Evolutionary conservation across 1,284 basidiomycete genomes (phyloP).

Genomic region (Puccinia brachypodii): DNA sequence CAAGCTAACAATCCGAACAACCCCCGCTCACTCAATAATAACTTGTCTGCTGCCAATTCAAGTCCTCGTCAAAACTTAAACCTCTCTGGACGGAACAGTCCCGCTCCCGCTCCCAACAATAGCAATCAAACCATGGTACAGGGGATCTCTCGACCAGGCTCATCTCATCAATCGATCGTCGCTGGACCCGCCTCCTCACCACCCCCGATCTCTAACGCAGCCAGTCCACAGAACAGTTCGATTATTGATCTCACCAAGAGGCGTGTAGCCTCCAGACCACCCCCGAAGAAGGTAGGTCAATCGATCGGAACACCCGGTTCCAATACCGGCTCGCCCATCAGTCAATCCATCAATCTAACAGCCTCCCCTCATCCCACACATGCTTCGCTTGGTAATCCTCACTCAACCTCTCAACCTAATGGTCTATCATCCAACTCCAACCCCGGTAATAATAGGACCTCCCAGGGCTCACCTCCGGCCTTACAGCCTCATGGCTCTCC

Average conservation of each 20-base stretch:
- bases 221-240: slow-evolving; percentile 22
- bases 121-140: slow-evolving; percentile 14
- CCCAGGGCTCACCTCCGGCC: slow-evolving; percentile 30
- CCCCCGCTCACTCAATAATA: slow-evolving; percentile 6
- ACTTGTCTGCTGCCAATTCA: slow-evolving; percentile 8
- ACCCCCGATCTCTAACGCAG: slow-evolving; percentile 11
- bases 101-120: slow-evolving; percentile 16
- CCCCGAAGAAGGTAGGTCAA: not conserved
- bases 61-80: slow-evolving; percentile 43
- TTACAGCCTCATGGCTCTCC: slow-evolving; percentile 7
- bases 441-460: not conserved
- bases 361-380: slow-evolving; percentile 27
- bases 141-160: slow-evolving; percentile 35
- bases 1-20: slow-evolving; percentile 17
- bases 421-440: not conserved
- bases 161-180: slow-evolving; percentile 38
- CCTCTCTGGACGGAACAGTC: slow-evolving; percentile 25
- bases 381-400: slow-evolving; percentile 10
- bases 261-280: not conserved
- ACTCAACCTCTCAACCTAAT: slow-evolving; percentile 11
- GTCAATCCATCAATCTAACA: slow-evolving; percentile 19
- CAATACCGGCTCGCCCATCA: slow-evolving; percentile 25
- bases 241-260: slow-evolving; percentile 10
- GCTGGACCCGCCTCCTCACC: slow-evolving; percentile 34
- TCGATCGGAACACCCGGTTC: slow-evolving; percentile 31